A percentile compares a stretch with the other conserved stretches of the same genome.
Evolutionary conservation across 768 basidiomycete species (phyloP).

Genomic region (Chalciporus chontae): DNA sequence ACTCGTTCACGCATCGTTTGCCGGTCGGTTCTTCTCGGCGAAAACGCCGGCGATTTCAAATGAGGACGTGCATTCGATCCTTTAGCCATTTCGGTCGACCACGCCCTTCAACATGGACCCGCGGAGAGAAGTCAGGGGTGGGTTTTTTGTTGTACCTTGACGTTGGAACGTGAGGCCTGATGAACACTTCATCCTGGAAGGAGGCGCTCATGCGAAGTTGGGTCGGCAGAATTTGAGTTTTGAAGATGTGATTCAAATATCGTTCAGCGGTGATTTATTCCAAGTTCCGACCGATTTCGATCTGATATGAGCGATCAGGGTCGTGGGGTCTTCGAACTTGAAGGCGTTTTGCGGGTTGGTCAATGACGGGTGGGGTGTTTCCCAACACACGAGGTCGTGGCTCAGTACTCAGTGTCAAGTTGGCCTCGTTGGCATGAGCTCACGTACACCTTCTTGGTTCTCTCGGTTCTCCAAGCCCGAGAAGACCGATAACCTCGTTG

Average conservation of each 20-base stretch:
- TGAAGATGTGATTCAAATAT: too few relatives aligned
- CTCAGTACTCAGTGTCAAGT: neutral
- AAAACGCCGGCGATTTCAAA: neutral
- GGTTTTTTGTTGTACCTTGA: neutral
- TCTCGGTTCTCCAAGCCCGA: neutral
- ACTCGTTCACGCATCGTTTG: too few relatives aligned
- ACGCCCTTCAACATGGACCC: neutral
- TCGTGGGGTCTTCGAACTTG: too few relatives aligned
- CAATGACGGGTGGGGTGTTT: too few relatives aligned
- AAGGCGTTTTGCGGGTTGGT: neutral
- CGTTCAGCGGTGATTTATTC: too few relatives aligned
- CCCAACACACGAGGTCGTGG: too few relatives aligned
- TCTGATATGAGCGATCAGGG: too few relatives aligned
- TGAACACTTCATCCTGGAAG: neutral
- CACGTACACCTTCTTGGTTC: neutral
- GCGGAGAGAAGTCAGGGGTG: neutral
- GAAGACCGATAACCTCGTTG: neutral
- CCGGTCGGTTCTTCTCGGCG: neutral
- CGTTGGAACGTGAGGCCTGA: neutral
- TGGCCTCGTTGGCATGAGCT: neutral
- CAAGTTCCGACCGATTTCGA: too few relatives aligned
- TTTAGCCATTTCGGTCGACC: too few relatives aligned
- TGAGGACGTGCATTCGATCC: too few relatives aligned
- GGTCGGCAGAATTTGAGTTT: too few relatives aligned
- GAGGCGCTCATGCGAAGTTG: neutral